phyloP scores from a whole-genome alignment of 495 filamentous ascomycete genomes.

The Penicillium nucicola region DNA sequence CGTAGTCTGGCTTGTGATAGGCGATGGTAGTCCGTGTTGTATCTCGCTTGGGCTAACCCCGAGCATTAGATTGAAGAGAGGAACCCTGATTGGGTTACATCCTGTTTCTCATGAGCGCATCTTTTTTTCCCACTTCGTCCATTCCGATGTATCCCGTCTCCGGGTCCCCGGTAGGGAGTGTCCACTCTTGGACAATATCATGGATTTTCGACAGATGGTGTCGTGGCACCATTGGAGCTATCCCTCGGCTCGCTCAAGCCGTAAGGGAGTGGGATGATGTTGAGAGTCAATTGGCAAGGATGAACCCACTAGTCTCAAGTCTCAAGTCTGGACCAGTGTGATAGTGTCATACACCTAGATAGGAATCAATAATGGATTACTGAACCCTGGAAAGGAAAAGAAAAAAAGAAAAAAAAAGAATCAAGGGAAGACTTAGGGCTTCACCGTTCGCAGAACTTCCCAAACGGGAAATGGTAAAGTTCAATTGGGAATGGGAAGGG shows the following conservation, averaged over 20 bases:
- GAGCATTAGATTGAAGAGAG: not conserved
- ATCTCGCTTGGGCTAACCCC: not conserved
- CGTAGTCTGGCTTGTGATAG: not conserved
- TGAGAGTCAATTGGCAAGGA: slow-evolving; percentile 1
- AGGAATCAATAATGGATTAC: not conserved
- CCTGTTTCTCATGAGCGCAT: not conserved
- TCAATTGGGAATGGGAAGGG: not conserved
- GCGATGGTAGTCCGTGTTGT: not conserved
- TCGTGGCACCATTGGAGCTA: no score
- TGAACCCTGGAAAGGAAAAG: not conserved
- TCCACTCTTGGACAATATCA: not conserved
- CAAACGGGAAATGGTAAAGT: not conserved
- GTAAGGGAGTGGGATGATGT: not conserved
- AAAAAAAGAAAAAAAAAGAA: not conserved
- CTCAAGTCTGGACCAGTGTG: not conserved
- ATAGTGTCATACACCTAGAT: slow-evolving; percentile 4
- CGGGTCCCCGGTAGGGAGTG: not conserved
- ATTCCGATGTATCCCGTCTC: not conserved
- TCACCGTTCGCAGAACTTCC: not conserved
- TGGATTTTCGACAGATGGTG: not conserved
- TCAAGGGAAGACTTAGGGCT: not conserved
- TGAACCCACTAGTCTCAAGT: not conserved
- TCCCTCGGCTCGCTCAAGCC: no score
- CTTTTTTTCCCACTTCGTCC: not conserved
- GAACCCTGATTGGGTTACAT: not conserved